Evolutionary conservation across 441 rosid genomes (phyloP), one percentile per base, ranked within the genome.

Genomic region (Erodium chrysanthum): DNA sequence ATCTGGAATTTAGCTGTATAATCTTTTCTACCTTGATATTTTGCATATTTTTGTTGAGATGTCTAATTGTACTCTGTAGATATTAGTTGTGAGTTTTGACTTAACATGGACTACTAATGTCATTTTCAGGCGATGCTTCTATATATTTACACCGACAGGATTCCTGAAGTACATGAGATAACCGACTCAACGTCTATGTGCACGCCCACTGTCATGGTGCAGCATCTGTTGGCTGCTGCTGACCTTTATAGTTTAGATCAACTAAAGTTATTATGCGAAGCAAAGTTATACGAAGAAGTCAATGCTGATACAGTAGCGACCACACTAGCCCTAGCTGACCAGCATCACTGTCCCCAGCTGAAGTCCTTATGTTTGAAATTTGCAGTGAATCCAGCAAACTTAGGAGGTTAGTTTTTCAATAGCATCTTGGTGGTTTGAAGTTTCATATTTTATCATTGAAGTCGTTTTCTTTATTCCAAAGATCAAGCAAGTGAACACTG

Each of bases 201-300:
- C 89, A 92, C 86, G 15, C 82, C 85, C 17, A 84, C 91, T 60
- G 84, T 87, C 78, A 87, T 92, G 80, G 82, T 83, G 68, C 98
- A 92, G 78, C 97, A 90, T 83, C 75, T 92, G 66, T 96, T 92
- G 63, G 97, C 90, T 15, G 97, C 94, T 56, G 97, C 96, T 31
- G 97, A 92, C 75, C 84, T 96, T 66, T 90, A 88, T 81, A 94
- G 83, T 63, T 77, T 90, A 44, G 96, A 90, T 61, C 82, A 93
- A 82, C 92, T 90, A 35, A 81, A 81, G 75, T 62, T 89, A 70
- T 78, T 88, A 1, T 88, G 94, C 54, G 94, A 90, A 70, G 80
- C 85, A 70, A 82, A 82, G 64, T 88, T 90, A 7, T 88, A 92
- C 63, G 88, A 84, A 79, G 90, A 84, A 71, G 83, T 90, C 68